These are phyloP conservation scores for Chytriomyces sp. DNA, from an alignment of 192 early-diverging fungal genomes.

Conservation along the genomic window DNA sequence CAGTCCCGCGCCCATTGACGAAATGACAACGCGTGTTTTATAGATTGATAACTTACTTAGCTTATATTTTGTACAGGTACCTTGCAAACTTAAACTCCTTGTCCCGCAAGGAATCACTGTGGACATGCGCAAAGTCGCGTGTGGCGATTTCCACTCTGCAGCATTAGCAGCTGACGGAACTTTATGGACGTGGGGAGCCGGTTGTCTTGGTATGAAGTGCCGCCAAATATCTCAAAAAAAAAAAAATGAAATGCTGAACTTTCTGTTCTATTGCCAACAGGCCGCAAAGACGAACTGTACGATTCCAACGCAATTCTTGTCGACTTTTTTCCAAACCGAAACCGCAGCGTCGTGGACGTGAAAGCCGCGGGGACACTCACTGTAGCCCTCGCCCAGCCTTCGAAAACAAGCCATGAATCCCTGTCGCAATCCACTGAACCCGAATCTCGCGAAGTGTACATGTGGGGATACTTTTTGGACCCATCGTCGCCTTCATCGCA, in stretches of 20 bases:
- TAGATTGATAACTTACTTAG: no score
- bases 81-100: conserved; percentile 4
- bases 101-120: neutral
- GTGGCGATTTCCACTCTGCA: conserved; percentile 41
- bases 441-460: conserved; percentile 34
- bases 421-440: neutral
- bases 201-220: conserved; percentile 9
- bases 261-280: conserved; percentile 7
- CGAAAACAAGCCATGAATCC: no score
- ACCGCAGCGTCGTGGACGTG: conserved; percentile 22
- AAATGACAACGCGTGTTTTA: no score
- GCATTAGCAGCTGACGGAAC: conserved; percentile 28
- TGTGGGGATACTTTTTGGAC: conserved; percentile 44
- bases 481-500: neutral
- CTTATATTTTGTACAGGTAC: neutral
- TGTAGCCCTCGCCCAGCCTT: conserved; percentile 27
- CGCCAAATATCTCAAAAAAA: neutral
- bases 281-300: conserved; percentile 40
- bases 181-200: conserved; percentile 43
- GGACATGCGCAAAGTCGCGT: conserved; percentile 33
- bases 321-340: conserved; percentile 37
- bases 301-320: conserved; percentile 45
- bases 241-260: neutral
- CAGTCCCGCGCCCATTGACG: neutral
- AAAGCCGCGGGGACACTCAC: conserved; percentile 20